These are phyloP conservation scores for Wickerhamomyces strasburgensis DNA, from an alignment of 805 yeast species.

Conservation along the genomic window DNA sequence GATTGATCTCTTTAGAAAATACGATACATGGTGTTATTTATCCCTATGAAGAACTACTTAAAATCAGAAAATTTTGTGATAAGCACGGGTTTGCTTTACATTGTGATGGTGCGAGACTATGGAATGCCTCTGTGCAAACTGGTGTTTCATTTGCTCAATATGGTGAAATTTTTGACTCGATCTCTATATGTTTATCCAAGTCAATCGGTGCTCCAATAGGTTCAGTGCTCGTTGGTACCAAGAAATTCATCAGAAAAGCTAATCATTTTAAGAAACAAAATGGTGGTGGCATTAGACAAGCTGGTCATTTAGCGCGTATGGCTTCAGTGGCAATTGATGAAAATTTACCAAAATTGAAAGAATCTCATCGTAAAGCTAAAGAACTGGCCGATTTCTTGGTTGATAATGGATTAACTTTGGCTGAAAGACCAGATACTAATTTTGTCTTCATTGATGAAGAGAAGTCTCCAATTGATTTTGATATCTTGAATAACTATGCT, in stretches of 20 bases:
- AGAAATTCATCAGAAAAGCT: constrained; percentile 56
- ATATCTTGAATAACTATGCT: constrained; percentile 46
- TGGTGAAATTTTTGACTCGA: constrained; percentile 75
- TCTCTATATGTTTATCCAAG: constrained; percentile 84
- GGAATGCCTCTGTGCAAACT: constrained; percentile 79
- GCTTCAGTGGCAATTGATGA: constrained; percentile 71
- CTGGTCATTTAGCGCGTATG: constrained; percentile 76
- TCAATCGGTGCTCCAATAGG: constrained; percentile 94
- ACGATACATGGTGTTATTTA: constrained; percentile 78
- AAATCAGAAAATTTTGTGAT: constrained; percentile 67
- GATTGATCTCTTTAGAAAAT: constrained; percentile 78
- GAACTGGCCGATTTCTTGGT: constrained; percentile 47
- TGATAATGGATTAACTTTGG: constrained; percentile 50
- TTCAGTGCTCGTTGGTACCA: constrained; percentile 71
- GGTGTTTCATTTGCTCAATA: constrained; percentile 53
- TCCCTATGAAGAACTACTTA: constrained; percentile 73
- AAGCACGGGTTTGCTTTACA: constrained; percentile 59
- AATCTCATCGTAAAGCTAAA: constrained; percentile 46
- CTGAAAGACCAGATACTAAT: constrained; percentile 74
- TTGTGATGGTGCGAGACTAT: constrained; percentile 92
- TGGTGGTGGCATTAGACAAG: constrained; percentile 93
- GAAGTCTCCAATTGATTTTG: constrained; percentile 47
- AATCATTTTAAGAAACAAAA: constrained; percentile 86
- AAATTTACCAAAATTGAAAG: constrained; percentile 46
- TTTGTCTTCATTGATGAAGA: constrained; percentile 69